These are phyloP conservation scores for Tylopilus plumbeoviolaceoides DNA, from an alignment of 768 basidiomycete species.

Conservation along the genomic window DNA sequence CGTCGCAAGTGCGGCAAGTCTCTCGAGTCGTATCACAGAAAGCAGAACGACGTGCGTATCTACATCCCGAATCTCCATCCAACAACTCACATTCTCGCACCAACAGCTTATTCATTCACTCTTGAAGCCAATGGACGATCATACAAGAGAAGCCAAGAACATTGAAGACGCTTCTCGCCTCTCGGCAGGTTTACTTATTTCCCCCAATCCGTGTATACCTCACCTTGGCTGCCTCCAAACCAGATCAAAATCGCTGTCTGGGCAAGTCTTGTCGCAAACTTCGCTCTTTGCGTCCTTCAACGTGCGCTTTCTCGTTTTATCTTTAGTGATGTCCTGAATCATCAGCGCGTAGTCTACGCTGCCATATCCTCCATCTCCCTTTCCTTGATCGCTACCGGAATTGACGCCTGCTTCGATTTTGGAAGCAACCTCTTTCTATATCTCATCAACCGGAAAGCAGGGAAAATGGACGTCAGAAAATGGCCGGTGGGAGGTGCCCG, in stretches of 20 bases:
- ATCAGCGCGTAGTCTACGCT: slow-evolving; percentile 67
- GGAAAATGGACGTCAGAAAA: slow-evolving; percentile 67
- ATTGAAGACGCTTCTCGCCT: slow-evolving; percentile 65
- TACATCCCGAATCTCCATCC: slow-evolving; percentile 1
- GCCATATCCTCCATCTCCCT: slow-evolving; percentile 81
- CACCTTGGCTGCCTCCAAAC: not conserved
- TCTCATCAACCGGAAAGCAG: slow-evolving; percentile 72
- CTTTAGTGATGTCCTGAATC: not conserved
- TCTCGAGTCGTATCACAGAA: slow-evolving; percentile 61
- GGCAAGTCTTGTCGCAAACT: slow-evolving; percentile 77
- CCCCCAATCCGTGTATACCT: not conserved
- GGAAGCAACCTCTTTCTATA: slow-evolving; percentile 81
- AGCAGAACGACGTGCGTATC: slow-evolving; percentile 65
- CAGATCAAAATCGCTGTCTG: slow-evolving; percentile 88
- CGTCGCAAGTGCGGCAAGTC: slow-evolving; percentile 56
- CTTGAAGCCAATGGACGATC: slow-evolving; percentile 87
- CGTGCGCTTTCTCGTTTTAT: slow-evolving; percentile 34
- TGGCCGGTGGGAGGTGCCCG: slow-evolving; percentile 94
- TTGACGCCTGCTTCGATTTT: slow-evolving; percentile 84
- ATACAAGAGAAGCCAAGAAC: slow-evolving; percentile 75
- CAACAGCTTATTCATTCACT: slow-evolving; percentile 77
- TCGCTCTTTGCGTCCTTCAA: slow-evolving; percentile 67
- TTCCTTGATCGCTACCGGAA: slow-evolving; percentile 83
- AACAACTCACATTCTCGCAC: not conserved
- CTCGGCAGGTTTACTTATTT: slow-evolving; percentile 43